Percentiles rank a stretch among this genome's conserved stretches.
phyloP scores from a whole-genome alignment of 208 protist genomes.

The Trypanosoma mega region DNA sequence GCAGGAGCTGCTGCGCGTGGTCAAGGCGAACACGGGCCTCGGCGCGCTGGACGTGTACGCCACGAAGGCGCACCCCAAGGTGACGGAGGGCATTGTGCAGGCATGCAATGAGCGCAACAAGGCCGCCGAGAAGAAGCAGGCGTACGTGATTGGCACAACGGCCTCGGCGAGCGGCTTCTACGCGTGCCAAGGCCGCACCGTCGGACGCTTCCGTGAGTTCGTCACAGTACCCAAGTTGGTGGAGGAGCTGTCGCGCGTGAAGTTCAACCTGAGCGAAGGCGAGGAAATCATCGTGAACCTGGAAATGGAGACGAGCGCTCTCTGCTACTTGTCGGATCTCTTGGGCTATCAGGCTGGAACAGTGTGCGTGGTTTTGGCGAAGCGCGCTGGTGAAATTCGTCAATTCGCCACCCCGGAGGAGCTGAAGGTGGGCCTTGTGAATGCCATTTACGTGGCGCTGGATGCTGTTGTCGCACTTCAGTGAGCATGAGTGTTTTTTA shows the following conservation, averaged over 20 bases:
- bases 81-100: conserved; percentile 45
- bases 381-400: conserved; percentile 31
- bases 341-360: conserved; percentile 69
- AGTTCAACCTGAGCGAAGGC: conserved; percentile 44
- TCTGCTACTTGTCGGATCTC: conserved; percentile 62
- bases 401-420: conserved; percentile 51
- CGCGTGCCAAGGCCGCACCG: conserved; percentile 67
- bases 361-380: conserved; percentile 61
- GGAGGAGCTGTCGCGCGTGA: conserved; percentile 46
- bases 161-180: conserved; percentile 75
- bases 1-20: conserved; percentile 36
- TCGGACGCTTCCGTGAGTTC: conserved; percentile 55
- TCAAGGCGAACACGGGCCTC: conserved; percentile 37
- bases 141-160: conserved; percentile 58
- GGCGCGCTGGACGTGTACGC: conserved; percentile 59
- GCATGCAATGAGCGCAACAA: conserved; percentile 42
- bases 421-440: conserved; percentile 27
- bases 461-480: conserved; percentile 59
- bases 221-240: conserved; percentile 49
- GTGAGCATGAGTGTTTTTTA: no score
- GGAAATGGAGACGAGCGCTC: conserved; percentile 76
- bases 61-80: conserved; percentile 47
- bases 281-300: conserved; percentile 59
- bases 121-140: conserved; percentile 29
- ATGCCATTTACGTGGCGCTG: conserved; percentile 51